Percentiles rank a stretch among this genome's conserved stretches.
These are phyloP conservation scores for Syncephalis plumigaleata DNA, from an alignment of 371 early-diverging fungal genomes.

Conservation along the genomic window DNA sequence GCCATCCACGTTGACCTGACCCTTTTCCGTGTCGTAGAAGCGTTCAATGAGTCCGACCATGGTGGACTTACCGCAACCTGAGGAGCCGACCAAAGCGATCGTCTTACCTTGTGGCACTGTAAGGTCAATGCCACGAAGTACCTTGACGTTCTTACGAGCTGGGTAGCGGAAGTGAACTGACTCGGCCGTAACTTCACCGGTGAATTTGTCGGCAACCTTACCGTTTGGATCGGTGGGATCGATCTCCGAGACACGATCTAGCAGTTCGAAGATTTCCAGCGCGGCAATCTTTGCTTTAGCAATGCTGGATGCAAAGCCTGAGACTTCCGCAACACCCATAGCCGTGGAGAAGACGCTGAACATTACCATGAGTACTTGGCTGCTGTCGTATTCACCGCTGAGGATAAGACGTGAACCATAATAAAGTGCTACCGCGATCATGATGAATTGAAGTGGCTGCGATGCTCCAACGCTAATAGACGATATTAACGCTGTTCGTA, in stretches of 20 bases:
- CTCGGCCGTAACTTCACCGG: conserved; percentile 32
- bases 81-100: conserved; percentile 75
- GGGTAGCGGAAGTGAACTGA: conserved; percentile 68
- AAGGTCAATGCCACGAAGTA: conserved; percentile 61
- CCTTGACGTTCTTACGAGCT: conserved; percentile 46
- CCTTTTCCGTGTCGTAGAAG: conserved; percentile 59
- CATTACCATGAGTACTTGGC: conserved; percentile 8
- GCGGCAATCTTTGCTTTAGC: conserved; percentile 58
- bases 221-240: conserved; percentile 23
- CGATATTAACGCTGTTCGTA: conserved; percentile 27
- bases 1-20: conserved; percentile 43
- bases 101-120: conserved; percentile 53
- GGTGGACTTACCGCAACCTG: conserved; percentile 80
- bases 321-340: neutral
- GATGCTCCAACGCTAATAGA: conserved; percentile 40
- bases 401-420: conserved; percentile 28
- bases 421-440: conserved; percentile 38
- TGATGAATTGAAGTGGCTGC: conserved; percentile 35
- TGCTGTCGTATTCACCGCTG: conserved; percentile 7
- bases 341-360: neutral
- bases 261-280: conserved; percentile 32
- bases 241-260: conserved; percentile 35
- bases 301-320: neutral
- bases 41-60: conserved; percentile 69
- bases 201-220: conserved; percentile 15